Evolutionary conservation across 2,329 filamentous ascomycete species (phyloP).

Genomic region (Cladosporium sp.): DNA sequence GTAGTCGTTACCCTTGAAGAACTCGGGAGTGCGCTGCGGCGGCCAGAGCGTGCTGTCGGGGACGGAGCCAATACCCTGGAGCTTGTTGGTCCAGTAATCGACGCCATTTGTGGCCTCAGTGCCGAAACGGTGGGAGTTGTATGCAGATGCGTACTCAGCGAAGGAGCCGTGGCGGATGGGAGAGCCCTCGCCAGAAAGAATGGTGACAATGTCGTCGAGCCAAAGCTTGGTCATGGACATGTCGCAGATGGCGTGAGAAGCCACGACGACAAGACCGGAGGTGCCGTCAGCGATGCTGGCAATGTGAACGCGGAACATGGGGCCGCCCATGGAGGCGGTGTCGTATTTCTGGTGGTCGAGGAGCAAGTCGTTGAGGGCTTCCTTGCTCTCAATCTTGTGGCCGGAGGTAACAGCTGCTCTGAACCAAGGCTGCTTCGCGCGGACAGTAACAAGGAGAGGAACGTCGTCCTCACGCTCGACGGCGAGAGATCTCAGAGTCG

Average conservation of each 20-base stretch:
- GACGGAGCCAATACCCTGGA: slow-evolving; percentile 21
- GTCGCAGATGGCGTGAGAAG: slow-evolving; percentile 27
- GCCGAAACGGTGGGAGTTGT: slow-evolving; percentile 25
- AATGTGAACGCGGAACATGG: slow-evolving; percentile 25
- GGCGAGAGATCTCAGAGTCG: slow-evolving; percentile 26
- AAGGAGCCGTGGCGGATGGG: slow-evolving; percentile 25
- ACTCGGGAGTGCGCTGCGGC: slow-evolving; percentile 26
- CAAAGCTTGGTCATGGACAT: slow-evolving; percentile 31
- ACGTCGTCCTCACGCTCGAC: slow-evolving; percentile 21
- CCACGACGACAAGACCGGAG: slow-evolving; percentile 26
- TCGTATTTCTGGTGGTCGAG: slow-evolving; percentile 25
- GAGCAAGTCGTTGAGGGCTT: slow-evolving; percentile 24
- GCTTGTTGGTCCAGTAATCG: slow-evolving; percentile 27
- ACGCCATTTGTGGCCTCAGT: slow-evolving; percentile 25
- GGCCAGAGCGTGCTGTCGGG: slow-evolving; percentile 26
- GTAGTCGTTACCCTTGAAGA: slow-evolving; percentile 28
- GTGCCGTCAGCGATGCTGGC: slow-evolving; percentile 24
- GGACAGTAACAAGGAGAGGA: slow-evolving; percentile 25
- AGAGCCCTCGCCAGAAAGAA: slow-evolving; percentile 22
- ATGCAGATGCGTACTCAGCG: slow-evolving; percentile 29
- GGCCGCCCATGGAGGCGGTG: slow-evolving; percentile 24
- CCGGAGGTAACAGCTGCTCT: slow-evolving; percentile 25
- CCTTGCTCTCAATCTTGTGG: slow-evolving; percentile 25
- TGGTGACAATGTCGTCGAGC: slow-evolving; percentile 26
- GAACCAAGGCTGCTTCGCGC: slow-evolving; percentile 23